phyloP scores from a whole-genome alignment of 257 asterid species.

The Marsdenia floribunda region DNA sequence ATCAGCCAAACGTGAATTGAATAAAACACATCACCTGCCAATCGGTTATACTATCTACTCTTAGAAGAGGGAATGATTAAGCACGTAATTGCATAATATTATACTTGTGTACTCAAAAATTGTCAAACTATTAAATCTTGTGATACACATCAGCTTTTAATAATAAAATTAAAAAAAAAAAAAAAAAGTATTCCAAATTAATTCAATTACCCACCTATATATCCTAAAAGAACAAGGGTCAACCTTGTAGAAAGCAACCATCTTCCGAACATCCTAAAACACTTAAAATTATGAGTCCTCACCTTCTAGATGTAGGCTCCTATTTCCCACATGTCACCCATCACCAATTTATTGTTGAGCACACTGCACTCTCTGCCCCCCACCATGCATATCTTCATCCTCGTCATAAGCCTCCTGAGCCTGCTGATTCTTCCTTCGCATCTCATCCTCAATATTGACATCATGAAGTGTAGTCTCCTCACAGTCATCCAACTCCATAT shows the following conservation, averaged over 20 bases:
- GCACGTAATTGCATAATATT: background rate
- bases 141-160: background rate
- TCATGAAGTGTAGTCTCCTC: slow-evolving; percentile 52
- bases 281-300: background rate
- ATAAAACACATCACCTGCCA: too few species aligned
- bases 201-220: background rate
- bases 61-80: background rate
- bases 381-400: slow-evolving; percentile 51
- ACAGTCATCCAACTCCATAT: slow-evolving; percentile 48
- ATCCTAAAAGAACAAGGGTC: background rate
- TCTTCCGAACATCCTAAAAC: background rate
- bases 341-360: slow-evolving; percentile 39
- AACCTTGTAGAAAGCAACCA: background rate
- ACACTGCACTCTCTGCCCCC: slow-evolving; percentile 51
- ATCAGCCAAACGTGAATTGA: too few species aligned
- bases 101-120: slow-evolving; percentile 7
- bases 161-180: background rate
- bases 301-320: background rate
- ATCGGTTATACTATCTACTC: too few species aligned
- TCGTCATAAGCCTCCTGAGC: slow-evolving; percentile 55
- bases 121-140: background rate
- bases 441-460: slow-evolving; percentile 48
- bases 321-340: background rate
- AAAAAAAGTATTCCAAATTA: background rate
- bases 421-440: slow-evolving; percentile 46